Conservation (phyloP, 805 yeast genomes). For the Saturnispora besseyi region DNA sequence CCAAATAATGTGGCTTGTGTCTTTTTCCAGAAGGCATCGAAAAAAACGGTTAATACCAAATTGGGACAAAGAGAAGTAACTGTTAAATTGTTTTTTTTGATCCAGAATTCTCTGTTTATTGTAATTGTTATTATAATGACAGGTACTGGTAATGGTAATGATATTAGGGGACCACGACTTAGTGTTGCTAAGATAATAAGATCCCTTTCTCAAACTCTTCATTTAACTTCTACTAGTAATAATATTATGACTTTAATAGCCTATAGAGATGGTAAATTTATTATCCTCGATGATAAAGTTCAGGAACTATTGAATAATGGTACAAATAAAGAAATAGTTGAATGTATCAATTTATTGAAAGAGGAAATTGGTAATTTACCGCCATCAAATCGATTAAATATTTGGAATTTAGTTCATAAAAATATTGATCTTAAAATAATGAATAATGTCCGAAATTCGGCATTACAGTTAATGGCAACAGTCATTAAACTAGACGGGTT, state of each 20-base stretch:
- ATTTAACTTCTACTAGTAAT: constrained; percentile 5
- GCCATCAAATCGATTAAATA: constrained; percentile 54
- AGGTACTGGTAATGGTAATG: neutral
- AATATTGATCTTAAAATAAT: constrained; percentile 34
- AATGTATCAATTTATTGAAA: constrained; percentile 44
- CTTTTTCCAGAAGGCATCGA: neutral
- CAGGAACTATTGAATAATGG: constrained; percentile 17
- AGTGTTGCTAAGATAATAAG: constrained; percentile 8
- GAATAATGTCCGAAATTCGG: constrained; percentile 35
- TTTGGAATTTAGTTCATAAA: constrained; percentile 63
- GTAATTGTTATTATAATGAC: neutral
- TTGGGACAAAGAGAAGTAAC: neutral
- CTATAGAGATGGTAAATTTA: constrained; percentile 9
- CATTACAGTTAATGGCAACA: constrained; percentile 41
- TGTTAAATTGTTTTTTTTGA: neutral
- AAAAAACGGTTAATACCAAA: neutral
- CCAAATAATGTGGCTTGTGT: neutral
- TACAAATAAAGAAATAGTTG: constrained; percentile 28
- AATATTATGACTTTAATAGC: constrained; percentile 4
- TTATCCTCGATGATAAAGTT: constrained; percentile 16
- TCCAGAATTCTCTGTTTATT: neutral
- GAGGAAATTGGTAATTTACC: constrained; percentile 43
- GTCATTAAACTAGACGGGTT: constrained; percentile 50
- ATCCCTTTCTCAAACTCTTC: constrained; percentile 9
- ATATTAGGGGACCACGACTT: neutral